Evolutionary conservation across 306 rosid genomes (phyloP).

Genomic region (Cercis canadensis): DNA sequence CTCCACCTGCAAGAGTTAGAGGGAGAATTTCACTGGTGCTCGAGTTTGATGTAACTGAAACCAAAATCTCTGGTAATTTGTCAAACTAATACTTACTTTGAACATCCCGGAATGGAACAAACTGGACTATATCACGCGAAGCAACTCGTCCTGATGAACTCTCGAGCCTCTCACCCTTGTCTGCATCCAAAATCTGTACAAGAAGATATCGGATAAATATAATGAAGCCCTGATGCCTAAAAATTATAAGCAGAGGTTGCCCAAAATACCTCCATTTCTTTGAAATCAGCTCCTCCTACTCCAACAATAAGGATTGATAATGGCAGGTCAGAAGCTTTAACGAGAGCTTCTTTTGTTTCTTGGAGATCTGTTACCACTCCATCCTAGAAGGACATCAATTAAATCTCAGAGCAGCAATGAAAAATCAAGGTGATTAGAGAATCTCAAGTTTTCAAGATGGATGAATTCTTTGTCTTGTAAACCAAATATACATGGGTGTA

Average conservation of each 20-base stretch:
- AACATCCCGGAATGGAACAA: slow-evolving; percentile 90
- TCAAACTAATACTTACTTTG: slow-evolving; percentile 68
- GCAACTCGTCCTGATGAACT: slow-evolving; percentile 85
- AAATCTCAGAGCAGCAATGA: slow-evolving; percentile 39
- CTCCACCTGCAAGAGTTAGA: slow-evolving; percentile 73
- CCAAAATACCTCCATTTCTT: slow-evolving; percentile 95
- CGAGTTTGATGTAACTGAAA: slow-evolving; percentile 25
- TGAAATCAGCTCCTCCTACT: slow-evolving; percentile 99
- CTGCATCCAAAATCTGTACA: slow-evolving; percentile 84
- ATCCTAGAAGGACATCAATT: slow-evolving; percentile 62
- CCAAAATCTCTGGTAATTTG: slow-evolving; percentile 19
- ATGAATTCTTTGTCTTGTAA: neutral
- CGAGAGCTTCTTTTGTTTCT: slow-evolving; percentile 98
- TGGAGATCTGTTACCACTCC: slow-evolving; percentile 99
- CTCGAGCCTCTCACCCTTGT: slow-evolving; percentile 95
- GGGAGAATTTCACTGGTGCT: slow-evolving; percentile 13
- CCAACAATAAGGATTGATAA: slow-evolving; percentile 96
- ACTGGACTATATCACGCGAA: slow-evolving; percentile 96
- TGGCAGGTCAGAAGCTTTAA: slow-evolving; percentile 95
- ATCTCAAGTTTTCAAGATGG: neutral
- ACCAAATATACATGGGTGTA: neutral
- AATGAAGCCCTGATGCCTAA: neutral
- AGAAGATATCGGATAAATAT: neutral
- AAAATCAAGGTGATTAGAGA: slow-evolving; percentile 20
- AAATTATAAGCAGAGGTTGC: slow-evolving; percentile 19